These are phyloP conservation scores for Fragilaria radians DNA, from an alignment of 108 stramenopile species.

Conservation along the genomic window DNA sequence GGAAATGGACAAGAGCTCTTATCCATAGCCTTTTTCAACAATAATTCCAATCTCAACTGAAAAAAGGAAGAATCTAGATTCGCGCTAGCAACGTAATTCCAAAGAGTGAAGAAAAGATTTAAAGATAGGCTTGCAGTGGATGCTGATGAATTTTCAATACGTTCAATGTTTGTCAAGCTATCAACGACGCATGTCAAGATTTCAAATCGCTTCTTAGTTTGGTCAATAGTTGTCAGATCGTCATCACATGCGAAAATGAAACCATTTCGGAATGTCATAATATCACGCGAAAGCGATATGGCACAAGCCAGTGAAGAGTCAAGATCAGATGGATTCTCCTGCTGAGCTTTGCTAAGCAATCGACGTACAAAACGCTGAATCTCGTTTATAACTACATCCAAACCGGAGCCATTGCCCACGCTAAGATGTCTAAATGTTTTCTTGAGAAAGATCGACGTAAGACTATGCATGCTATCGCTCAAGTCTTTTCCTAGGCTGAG, in stretches of 20 bases:
- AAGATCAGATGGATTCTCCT: neutral
- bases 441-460: conserved; percentile 9
- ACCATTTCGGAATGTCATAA: neutral
- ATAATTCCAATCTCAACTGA: neutral
- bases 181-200: neutral
- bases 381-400: neutral
- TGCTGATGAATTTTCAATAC: neutral
- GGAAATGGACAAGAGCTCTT: neutral
- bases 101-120: neutral
- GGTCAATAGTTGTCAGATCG: neutral
- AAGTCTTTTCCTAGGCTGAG: conserved; percentile 4
- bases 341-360: neutral
- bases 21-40: neutral
- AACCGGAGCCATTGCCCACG: neutral
- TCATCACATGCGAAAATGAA: neutral
- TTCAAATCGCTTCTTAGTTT: neutral
- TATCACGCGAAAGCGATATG: neutral
- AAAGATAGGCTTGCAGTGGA: neutral
- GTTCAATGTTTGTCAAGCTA: neutral
- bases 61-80: neutral
- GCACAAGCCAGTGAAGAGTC: neutral
- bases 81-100: neutral
- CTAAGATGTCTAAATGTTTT: neutral
- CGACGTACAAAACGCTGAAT: neutral
- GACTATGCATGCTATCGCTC: neutral